Evolutionary conservation across 163 green algal species (phyloP), one percentile per base, ranked within the genome.

Genomic region (Prototheca stagnorum): DNA sequence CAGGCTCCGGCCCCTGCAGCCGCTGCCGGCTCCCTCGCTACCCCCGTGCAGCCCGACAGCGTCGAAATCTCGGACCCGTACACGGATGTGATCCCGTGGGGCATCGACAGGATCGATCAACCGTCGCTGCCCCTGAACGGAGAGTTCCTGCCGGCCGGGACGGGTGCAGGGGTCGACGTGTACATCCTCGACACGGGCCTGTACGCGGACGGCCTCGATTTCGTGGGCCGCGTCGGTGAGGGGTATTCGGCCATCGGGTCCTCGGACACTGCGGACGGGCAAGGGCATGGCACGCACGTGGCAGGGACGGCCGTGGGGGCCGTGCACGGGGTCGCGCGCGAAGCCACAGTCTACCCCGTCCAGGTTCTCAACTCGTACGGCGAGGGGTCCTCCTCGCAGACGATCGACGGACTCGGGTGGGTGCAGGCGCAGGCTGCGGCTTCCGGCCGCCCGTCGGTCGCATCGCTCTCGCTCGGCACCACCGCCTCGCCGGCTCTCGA

Each of bases 161-260:
- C 53, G 11, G 75, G 74, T 27, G 64, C 39, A 0, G 77, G 74
- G 1, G 74, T 87, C 3, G 65, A 85, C 25, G 58, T 81, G 3
- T 90, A 90, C 54, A 53, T 89, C 6, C 24, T 90, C 4, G 80
- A 91, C 57, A 88, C 79, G 25, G 81, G 81, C 26, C 67, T 89
- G 12, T 54, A 67, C n/a, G 49, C 56, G 24, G 65, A 44, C 35
- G 80, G 92, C 56, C 3, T 37, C 2, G 61, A 92, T 23, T 90
- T 92, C 31, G 33, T 37, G 14, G 55, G 55, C 16, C 44, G 61
- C 3, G 34, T 73, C 20, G 53, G 34, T 3, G 49, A 65, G 57
- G 33, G 27, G 20, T 49, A 57, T 0, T 51, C 26, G 35, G 31
- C 47, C 3, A 42, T 35, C 0, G 36, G n/a, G 20, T 39, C 25